These are phyloP conservation scores for Brassica balearica DNA, from an alignment of 441 rosid genomes.

Conservation along the genomic window DNA sequence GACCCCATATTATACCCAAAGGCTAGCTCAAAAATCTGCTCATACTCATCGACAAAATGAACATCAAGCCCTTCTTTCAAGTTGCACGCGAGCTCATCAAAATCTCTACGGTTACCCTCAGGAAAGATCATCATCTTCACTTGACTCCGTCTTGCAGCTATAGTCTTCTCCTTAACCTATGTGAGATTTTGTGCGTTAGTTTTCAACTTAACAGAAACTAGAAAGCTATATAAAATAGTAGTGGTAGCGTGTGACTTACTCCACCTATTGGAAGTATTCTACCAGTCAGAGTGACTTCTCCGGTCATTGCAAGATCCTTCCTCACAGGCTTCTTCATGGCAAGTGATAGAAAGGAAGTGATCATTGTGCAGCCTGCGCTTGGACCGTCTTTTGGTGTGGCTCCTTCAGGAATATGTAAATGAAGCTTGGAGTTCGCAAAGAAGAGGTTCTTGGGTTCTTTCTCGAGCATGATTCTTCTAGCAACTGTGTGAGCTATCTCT, in stretches of 20 bases:
- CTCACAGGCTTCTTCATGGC: constrained; percentile 75
- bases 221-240: not conserved
- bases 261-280: constrained; percentile 94
- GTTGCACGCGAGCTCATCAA: constrained; percentile 68
- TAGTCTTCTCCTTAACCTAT: constrained; percentile 95
- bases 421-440: constrained; percentile 82
- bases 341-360: constrained; percentile 86
- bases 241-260: constrained; percentile 51
- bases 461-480: constrained; percentile 64
- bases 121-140: constrained; percentile 81
- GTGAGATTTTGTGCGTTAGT: not conserved
- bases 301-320: constrained; percentile 96
- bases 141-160: constrained; percentile 79
- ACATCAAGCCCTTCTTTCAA: constrained; percentile 86
- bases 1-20: constrained; percentile 43
- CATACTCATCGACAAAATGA: constrained; percentile 77
- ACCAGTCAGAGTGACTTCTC: constrained; percentile 88
- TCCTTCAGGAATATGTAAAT: constrained; percentile 94
- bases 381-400: constrained; percentile 97
- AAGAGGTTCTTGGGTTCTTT: constrained; percentile 68
- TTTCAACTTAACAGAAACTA: not conserved
- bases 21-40: constrained; percentile 67
- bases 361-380: constrained; percentile 99
- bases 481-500: constrained; percentile 86
- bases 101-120: constrained; percentile 76